Evolutionary conservation across 108 stramenopile genomes (phyloP), one percentile per base, ranked within the genome.

Genomic region (Nitzschia putrida): DNA sequence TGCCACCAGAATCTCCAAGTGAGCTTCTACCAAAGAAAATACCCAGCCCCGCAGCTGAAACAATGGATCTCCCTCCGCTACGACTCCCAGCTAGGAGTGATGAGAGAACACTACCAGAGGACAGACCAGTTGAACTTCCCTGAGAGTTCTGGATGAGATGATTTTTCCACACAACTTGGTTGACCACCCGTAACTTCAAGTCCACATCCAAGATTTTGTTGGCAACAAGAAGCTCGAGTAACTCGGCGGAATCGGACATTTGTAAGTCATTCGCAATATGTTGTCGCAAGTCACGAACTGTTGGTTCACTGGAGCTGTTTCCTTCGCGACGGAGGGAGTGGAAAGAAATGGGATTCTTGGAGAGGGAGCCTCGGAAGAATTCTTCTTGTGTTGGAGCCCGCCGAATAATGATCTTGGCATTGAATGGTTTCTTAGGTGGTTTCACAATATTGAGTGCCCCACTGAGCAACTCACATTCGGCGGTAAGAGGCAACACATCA

Each of bases 351-450:
- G 89, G 89, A 67, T 93, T 91, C 43, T 80, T 78, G n/a, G 82
- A 83, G 8, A 91, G 80, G 39, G 78, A 77, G 5, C 92, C 92
- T 14, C 92, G 66, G 59, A 93, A 93, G 74, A 89, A 93, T 64
- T 93, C 92, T 66, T 93, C 92, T 72, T 93, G 89, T 0, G 92
- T 91, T 1, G 92, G 92, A 26, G 92, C 92, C 25, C 92, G 61
- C 49, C 88, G 69, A 57, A 93, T 66, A 44, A 88, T 83, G 41
- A 93, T 79, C 68, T 93, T 93, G n/a, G 87, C 71, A 58, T 89
- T 86, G 41, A 86, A 24, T 22, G 89, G 92, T 65, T 93, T 91
- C 74, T 85, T 84, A 18, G 83, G 89, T 25, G 92, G 92, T 64
- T 83, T 76, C 14, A 93, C 80, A 73, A 91, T 78, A 52, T 84